Base-by-base conservation (phyloP, 352 stramenopile genomes). In the Globisporangium cederbergense region DNA sequence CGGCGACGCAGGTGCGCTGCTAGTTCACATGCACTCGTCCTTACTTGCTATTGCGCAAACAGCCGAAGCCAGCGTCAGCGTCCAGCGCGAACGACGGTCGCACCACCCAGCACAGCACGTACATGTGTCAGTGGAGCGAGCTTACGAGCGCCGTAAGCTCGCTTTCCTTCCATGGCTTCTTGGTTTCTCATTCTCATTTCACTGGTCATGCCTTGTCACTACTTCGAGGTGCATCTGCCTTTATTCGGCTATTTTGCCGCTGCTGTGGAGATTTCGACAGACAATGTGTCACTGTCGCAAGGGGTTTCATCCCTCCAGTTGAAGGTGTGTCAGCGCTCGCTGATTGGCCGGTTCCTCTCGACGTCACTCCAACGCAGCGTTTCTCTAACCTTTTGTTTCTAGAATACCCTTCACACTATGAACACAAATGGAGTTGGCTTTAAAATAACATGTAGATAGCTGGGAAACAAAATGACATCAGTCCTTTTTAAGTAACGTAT, bases 331-430 rank as follows among this genome's bases (percentile, higher is more conserved):
- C 51, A 40, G 25, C 25, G 28, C 25, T 22, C 51, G 9, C 51
- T 43, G 51, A 58, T 58, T 58, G 51, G 51, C 51, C 45, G 30
- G 10, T 58, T 9, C 20, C 51, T 58, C 36, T 34, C 51, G 51
- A 30, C 51, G 51, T 58, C 18, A 58, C 18, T 42, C 51, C 20
- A 43, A 1, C 13, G 16, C 9, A 2, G 4, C 18, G 1, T 42
- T 25, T 22, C 11, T 57, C 3, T 20, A 4, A 4, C 7, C 30
- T 20, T 25, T 42, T 16, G 36, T 9, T 16, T 43, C 34, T 2
- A 20, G 34, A 42, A 30, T 20, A 11, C 10, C 50, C 50, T 55
- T 38, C 28, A 22, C 8, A 47, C 20, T 55, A 55, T 36, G 0
- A 5, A 2, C 14, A 40, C 5, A 13, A 40, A 11, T 13, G 34